Conservation (phyloP, 2,329 filamentous ascomycete genomes). For the Penicillium thymicola region DNA sequence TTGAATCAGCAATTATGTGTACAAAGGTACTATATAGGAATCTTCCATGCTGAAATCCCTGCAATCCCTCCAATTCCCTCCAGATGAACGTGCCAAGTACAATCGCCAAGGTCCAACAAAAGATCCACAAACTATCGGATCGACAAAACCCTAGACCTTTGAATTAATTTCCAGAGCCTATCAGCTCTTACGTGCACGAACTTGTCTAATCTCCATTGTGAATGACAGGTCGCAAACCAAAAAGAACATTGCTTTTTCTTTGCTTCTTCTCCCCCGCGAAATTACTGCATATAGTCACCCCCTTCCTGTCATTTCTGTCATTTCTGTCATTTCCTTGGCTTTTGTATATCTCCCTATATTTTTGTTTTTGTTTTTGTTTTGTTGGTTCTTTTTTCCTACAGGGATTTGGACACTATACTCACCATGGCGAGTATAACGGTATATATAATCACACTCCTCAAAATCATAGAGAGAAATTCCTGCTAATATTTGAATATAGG, state of each 20-base stretch:
- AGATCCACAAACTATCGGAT: conserved; percentile 20
- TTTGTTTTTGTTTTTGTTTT: background rate
- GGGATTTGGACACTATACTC: conserved; percentile 1
- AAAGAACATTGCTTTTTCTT: conserved; percentile 7
- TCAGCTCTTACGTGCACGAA: conserved; percentile 7
- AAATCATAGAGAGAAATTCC: background rate
- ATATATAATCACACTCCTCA: background rate
- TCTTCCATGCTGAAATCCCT: too few species aligned
- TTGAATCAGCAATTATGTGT: background rate
- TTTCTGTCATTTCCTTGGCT: conserved; percentile 1
- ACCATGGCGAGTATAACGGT: conserved; percentile 19
- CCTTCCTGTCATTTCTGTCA: background rate
- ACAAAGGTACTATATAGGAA: too few species aligned
- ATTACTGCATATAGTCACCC: conserved; percentile 3
- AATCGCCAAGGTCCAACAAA: background rate
- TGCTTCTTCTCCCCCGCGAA: conserved; percentile 1
- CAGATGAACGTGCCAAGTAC: too few species aligned
- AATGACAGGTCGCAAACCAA: conserved; percentile 28
- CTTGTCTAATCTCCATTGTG: conserved; percentile 1
- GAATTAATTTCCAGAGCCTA: conserved; percentile 14
- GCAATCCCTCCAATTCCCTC: too few species aligned
- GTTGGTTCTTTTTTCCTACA: too few species aligned
- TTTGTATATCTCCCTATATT: background rate
- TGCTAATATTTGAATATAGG: conserved; percentile 19
- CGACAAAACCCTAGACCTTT: conserved; percentile 15